Conservation (phyloP, 345 rosid species). For the Trapa bicornis region DNA sequence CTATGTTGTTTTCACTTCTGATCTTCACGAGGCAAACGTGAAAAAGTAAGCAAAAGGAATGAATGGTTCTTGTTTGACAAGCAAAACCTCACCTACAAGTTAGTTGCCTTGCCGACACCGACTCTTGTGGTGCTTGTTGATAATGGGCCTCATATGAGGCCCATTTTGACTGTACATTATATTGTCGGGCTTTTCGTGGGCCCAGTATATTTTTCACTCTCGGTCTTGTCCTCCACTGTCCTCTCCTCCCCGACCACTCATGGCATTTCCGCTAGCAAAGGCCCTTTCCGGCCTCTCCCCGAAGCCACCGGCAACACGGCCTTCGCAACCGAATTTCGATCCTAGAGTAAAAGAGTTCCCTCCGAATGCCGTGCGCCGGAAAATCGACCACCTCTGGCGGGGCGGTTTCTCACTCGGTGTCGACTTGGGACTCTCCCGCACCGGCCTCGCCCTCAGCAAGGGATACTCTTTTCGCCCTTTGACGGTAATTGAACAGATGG, state of each 20-base stretch:
- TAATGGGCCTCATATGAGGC: too few species aligned
- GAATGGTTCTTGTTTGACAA: too few species aligned
- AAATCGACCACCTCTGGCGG: constrained; percentile 44
- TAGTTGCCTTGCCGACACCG: too few species aligned
- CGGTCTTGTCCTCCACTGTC: background rate
- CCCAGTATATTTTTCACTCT: background rate
- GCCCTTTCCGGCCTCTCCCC: constrained; percentile 1
- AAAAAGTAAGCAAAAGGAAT: too few species aligned
- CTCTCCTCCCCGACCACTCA: background rate
- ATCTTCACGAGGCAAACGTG: background rate
- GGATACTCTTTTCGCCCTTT: constrained; percentile 70
- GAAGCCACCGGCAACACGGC: background rate
- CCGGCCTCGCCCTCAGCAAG: constrained; percentile 76
- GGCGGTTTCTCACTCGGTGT: constrained; percentile 88
- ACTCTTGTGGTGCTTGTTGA: too few species aligned
- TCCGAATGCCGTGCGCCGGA: constrained; percentile 63
- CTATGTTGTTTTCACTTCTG: background rate
- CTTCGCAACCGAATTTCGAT: background rate
- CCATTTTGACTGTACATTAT: too few species aligned
- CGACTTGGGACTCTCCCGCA: constrained; percentile 68
- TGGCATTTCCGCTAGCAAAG: background rate
- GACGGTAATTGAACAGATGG: constrained; percentile 22
- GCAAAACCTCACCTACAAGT: too few species aligned
- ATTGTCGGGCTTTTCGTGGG: too few species aligned
- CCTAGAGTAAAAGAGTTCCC: constrained; percentile 31